These are phyloP conservation scores for Juglanconis juglandina DNA, from an alignment of 2,329 filamentous ascomycete genomes.

Conservation along the genomic window DNA sequence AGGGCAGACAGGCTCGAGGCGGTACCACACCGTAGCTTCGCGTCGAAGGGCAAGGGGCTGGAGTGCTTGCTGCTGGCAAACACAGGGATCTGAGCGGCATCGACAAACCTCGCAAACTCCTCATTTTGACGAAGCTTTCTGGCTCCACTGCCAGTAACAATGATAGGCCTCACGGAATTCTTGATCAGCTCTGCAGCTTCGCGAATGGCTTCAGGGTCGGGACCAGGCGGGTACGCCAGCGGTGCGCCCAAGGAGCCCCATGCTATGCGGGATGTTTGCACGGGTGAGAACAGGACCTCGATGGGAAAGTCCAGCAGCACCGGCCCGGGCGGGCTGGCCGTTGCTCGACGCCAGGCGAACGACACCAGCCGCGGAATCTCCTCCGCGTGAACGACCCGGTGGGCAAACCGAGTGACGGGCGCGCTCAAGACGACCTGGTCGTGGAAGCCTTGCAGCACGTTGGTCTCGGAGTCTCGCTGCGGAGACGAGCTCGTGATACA, in stretches of 20 bases:
- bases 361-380: slow-evolving; percentile 43
- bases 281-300: slow-evolving; percentile 36
- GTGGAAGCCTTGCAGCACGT: slow-evolving; percentile 42
- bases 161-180: not conserved
- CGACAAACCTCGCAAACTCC: not conserved
- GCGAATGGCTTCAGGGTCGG: slow-evolving; percentile 28
- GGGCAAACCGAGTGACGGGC: slow-evolving; percentile 43
- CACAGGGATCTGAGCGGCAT: not conserved
- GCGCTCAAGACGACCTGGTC: slow-evolving; percentile 42
- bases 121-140: not conserved
- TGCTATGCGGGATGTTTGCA: slow-evolving; percentile 32
- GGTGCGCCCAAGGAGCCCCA: slow-evolving; percentile 38
- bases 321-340: slow-evolving; percentile 37
- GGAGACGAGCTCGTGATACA: slow-evolving; percentile 42
- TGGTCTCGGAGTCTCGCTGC: slow-evolving; percentile 42
- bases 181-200: slow-evolving; percentile 25
- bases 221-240: slow-evolving; percentile 30
- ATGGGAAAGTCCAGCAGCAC: slow-evolving; percentile 37
- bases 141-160: slow-evolving; percentile 5
- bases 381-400: slow-evolving; percentile 39
- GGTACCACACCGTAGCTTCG: not conserved
- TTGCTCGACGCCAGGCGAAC: slow-evolving; percentile 36
- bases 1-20: not conserved
- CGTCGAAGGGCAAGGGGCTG: not conserved
- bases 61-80: slow-evolving; percentile 7